Base-by-base conservation (phyloP, 441 rosid genomes). In the Manihot esculenta region DNA sequence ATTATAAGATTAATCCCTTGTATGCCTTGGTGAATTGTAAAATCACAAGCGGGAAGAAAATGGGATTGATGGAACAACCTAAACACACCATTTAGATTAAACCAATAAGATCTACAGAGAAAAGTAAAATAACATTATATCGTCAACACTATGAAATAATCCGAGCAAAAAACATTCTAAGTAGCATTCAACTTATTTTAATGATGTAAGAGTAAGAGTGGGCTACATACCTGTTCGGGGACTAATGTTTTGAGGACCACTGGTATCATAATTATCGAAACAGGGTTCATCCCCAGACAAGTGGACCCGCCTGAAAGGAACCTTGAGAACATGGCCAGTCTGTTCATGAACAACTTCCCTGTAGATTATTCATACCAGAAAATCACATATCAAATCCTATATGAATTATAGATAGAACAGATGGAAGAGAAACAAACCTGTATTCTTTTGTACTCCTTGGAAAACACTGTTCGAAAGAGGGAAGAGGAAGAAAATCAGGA, bases 201-300 rank as follows among this genome's bases (percentile, higher is more conserved):
- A 20, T 50, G 13, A 35, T 15, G 17, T 13, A 48, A 65, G 68
- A 48, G 41, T 20, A 50, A 62, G 53, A 26, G 56, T 33, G 30
- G 65, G 42, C 47, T 57, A 13, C 74, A 58, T 85, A 95, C 97
- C 99, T 62, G 44, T 53, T 18, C 63, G 88, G 18, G 99, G 94
- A 77, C 81, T 77, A 60, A 91, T 84, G 74, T 91, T 81, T 60
- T 89, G 98, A 66, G 98, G 98, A 73, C 99, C 98, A 72, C 98
- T 91, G 65, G 99, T 95, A 79, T 95, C 98, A 69, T 95, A 95
- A 49, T 72, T 87, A 82, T 91, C 97, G 67, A 95, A 95, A 68
- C 75, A 66, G 13, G 95, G 89, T 68, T 89, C 98, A 82, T 83
- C 91, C 62, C 98, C 99, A 70, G 90, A 79, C 80, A 95, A 81